Evolutionary conservation across 352 stramenopile species (phyloP).

Genomic region (Phytophthora podocarpi): DNA sequence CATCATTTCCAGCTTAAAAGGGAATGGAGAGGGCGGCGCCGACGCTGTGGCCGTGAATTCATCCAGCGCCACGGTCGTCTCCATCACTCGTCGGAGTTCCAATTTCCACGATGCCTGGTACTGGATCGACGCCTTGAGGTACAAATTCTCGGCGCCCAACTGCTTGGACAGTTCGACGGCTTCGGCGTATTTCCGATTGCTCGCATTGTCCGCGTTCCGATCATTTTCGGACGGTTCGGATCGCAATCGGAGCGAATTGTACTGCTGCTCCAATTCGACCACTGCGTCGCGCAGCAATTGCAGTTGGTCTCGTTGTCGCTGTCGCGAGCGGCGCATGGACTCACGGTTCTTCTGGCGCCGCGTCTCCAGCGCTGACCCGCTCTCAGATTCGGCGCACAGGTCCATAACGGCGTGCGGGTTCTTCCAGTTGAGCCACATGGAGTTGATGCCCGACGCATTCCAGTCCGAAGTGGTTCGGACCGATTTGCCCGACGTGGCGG

Average conservation of each 20-base stretch:
- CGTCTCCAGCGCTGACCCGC: conserved; percentile 39
- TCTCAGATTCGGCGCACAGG: conserved; percentile 37
- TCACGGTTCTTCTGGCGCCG: conserved; percentile 60
- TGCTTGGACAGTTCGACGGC: conserved; percentile 42
- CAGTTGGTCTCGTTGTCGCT: conserved; percentile 54
- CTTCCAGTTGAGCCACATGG: conserved; percentile 56
- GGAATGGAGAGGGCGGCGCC: conserved; percentile 22
- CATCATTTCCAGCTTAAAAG: conserved; percentile 28
- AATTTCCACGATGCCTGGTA: conserved; percentile 54
- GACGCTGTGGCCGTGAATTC: conserved; percentile 26
- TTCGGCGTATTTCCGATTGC: conserved; percentile 22
- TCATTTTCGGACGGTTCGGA: background rate
- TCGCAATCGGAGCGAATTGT: conserved; percentile 43
- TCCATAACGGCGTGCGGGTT: conserved; percentile 36
- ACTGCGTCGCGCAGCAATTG: conserved; percentile 47
- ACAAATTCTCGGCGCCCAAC: conserved; percentile 60
- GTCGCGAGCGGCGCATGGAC: conserved; percentile 59
- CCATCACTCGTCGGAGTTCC: conserved; percentile 51
- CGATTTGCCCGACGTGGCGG: background rate
- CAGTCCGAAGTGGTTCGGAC: background rate
- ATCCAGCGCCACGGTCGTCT: conserved; percentile 42
- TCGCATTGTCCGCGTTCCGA: background rate
- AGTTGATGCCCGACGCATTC: conserved; percentile 14
- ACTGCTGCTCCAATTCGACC: conserved; percentile 46
- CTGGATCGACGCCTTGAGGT: conserved; percentile 52